Percentiles rank a stretch among this genome's conserved stretches.
These are phyloP conservation scores for Diaporthe sp. DNA, from an alignment of 2,329 filamentous ascomycete genomes.

Conservation along the genomic window DNA sequence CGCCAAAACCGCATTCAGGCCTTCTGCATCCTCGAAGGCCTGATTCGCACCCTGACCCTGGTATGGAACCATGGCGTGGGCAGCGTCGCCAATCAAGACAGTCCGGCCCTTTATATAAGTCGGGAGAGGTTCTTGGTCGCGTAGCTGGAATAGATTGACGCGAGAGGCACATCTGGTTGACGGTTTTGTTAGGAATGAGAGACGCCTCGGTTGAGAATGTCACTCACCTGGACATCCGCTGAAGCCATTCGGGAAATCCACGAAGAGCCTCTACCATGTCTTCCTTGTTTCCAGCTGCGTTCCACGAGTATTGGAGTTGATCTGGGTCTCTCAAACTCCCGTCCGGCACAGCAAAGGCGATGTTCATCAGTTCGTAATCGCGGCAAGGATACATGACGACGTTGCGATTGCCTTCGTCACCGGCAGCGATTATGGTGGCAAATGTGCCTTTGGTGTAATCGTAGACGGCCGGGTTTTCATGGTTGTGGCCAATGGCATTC, in stretches of 20 bases:
- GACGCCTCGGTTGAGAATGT: background rate
- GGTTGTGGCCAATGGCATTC: background rate
- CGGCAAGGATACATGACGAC: background rate
- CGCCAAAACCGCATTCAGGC: background rate
- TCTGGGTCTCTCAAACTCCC: background rate
- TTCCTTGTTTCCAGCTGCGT: background rate
- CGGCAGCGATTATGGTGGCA: background rate
- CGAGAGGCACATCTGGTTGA: slow-evolving; percentile 11
- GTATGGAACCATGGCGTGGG: slow-evolving; percentile 28
- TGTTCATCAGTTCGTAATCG: slow-evolving; percentile 1
- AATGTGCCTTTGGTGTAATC: slow-evolving; percentile 5
- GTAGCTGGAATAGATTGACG: background rate
- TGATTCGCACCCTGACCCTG: slow-evolving; percentile 23
- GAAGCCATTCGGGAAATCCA: background rate
- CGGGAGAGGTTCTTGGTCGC: slow-evolving; percentile 7
- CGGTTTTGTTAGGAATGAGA: background rate
- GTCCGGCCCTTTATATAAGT: slow-evolving; percentile 1
- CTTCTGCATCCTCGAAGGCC: slow-evolving; percentile 17
- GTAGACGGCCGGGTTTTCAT: background rate
- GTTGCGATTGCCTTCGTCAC: slow-evolving; percentile 15
- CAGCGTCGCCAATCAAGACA: slow-evolving; percentile 23
- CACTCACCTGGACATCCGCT: slow-evolving; percentile 1
- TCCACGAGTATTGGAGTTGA: slow-evolving; percentile 12
- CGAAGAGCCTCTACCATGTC: background rate
- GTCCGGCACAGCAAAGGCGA: slow-evolving; percentile 13